A percentile compares a stretch with the other conserved stretches of the same genome.
Evolutionary conservation across 805 yeast genomes (phyloP).

Genomic region (Tetrapisispora phaffii): DNA sequence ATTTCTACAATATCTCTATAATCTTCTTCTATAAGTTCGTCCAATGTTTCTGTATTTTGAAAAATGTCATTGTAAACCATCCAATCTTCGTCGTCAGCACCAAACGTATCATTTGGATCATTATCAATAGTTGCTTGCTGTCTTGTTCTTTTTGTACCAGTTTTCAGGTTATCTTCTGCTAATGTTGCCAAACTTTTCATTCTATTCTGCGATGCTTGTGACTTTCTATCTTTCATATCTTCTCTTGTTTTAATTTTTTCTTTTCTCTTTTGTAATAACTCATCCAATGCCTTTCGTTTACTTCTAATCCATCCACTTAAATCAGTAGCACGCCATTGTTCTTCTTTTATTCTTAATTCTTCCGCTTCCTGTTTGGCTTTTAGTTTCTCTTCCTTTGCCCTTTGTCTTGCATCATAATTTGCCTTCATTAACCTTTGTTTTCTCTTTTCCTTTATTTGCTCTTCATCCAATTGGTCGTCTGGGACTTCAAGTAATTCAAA

Average conservation of each 20-base stretch:
- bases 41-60: slow-evolving; percentile 50
- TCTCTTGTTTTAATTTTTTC: slow-evolving; percentile 62
- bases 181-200: slow-evolving; percentile 85
- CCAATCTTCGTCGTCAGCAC: slow-evolving; percentile 96
- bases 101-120: slow-evolving; percentile 89
- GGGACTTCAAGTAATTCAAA: slow-evolving; percentile 74
- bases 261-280: slow-evolving; percentile 49
- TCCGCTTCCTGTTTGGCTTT: slow-evolving; percentile 50
- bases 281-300: slow-evolving; percentile 52
- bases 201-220: slow-evolving; percentile 82
- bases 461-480: slow-evolving; percentile 72
- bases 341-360: slow-evolving; percentile 55
- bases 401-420: slow-evolving; percentile 76
- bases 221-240: slow-evolving; percentile 79
- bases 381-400: slow-evolving; percentile 70
- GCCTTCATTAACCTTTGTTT: slow-evolving; percentile 76
- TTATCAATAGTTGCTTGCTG: slow-evolving; percentile 66
- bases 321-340: slow-evolving; percentile 67
- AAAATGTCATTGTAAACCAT: slow-evolving; percentile 77
- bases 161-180: slow-evolving; percentile 55
- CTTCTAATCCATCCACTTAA: slow-evolving; percentile 69
- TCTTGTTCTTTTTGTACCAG: slow-evolving; percentile 38
- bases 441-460: slow-evolving; percentile 76
- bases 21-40: slow-evolving; percentile 71
- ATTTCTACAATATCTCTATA: slow-evolving; percentile 47